Base-by-base conservation (phyloP, 306 rosid species). In the Rosa multiflora region DNA sequence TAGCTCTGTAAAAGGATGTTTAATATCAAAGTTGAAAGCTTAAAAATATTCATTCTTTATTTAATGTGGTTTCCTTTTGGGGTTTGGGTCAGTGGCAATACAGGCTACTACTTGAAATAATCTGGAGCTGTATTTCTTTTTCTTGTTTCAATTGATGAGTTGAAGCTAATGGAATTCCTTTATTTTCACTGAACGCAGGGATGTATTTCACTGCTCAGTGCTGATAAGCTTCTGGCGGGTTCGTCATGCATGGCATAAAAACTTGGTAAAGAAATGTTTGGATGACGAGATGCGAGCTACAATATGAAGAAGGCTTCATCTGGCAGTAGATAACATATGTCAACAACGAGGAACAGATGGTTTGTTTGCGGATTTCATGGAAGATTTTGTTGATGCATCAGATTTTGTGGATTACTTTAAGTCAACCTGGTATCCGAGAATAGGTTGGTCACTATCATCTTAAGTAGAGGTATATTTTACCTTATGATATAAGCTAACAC, bases 211-310 rank as follows among this genome's bases (percentile, higher is more conserved):
- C 79, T 94, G 97, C 82, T 88, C 95, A 0, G 89, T 89, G 46
- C 72, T 94, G 86, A 73, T 92, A 78, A 84, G 92, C 86, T 87
- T 92, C 77, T 92, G 98, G 97, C 85, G 95, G 49, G 88, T 92
- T 70, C 90, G 93, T 39, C 94, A 94, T 85, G 83, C 86, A 55
- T 91, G 97, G 97, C 94, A 92, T 85, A 94, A 92, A 78, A 92
- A 86, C 86, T 58, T 94, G 71, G 67, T 88, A 80, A 89, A 87
- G 80, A 88, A 86, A 83, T 83, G 85, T 82, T 76, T 61, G 78
- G 87, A 86, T 69, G 83, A 80, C 82, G 89, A 58, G 66, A 89
- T 82, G 89, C 95, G 69, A 80, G 90, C 87, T 69, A 86, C 93
- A 86, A 83, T 94, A 80, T 87, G 90, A 52, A 85, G 72, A 78